Evolutionary conservation across 345 rosid genomes (phyloP), one percentile per base, ranked within the genome.

Genomic region (Dimocarpus longan): DNA sequence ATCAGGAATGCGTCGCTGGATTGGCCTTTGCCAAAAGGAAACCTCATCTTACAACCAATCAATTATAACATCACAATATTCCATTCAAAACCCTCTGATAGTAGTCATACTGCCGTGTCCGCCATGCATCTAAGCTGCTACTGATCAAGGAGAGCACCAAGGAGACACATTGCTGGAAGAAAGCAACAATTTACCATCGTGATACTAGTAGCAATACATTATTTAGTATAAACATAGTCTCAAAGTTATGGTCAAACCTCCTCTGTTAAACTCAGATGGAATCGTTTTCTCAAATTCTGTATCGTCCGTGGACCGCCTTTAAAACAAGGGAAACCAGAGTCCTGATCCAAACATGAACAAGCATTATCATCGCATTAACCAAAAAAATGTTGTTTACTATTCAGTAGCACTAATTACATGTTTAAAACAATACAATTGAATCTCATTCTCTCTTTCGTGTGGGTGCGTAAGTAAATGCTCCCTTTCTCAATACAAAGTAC

Each of bases 71-170:
- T 93, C 93, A 94, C 85, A 97, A 85, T 80, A 97, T 97, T 77
- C 99, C 99, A 86, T 97, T 97, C 85, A 97, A 84, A 59, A 97
- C 98, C 80, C 90, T 90, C 84, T 97, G 99, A 84, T 97, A 97
- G 83, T 97, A 97, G 84, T 97, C 99, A 69, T 97, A 97, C 52
- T 97, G 99, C 60, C 99, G 89, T 22, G 98, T 94, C 79, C 99
- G 87, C 99, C 99, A 97, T 24, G 99, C 99, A 90, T 97, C 99
- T 87, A 97, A 84, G 86, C 98, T 97, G 87, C 95, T 94, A 84
- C 99, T 91, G 87, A 97, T 97, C 73, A 97, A 92, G 76, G 98
- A 93, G 18, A 97, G 98, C 85, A 97, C 98, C 93, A 92, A 88
- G 43, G 99, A 97, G 63, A 97, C 99, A 65, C 98, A 97, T 91